These are phyloP conservation scores for Ganoderma lingzhi DNA, from an alignment of 1,284 basidiomycete genomes.

Conservation along the genomic window DNA sequence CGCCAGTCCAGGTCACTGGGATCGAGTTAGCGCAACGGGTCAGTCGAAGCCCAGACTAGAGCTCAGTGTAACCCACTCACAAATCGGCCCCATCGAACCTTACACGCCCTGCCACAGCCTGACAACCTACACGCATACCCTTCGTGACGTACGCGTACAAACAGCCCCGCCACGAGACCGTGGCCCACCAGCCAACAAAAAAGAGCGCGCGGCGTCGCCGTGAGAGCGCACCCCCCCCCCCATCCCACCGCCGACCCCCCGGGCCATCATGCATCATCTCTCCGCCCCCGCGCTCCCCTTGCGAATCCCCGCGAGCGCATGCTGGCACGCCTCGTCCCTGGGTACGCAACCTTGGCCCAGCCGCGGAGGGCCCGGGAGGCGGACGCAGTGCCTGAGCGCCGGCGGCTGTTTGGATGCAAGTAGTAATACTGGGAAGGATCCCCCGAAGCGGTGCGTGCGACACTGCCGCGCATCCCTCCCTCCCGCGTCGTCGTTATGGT, in stretches of 20 bases:
- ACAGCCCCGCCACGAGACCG: background rate
- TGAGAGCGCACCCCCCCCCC: background rate
- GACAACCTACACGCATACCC: background rate
- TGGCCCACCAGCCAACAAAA: background rate
- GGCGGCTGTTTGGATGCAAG: background rate
- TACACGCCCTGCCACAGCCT: background rate
- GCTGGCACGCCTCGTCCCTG: background rate
- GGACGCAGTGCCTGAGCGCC: background rate
- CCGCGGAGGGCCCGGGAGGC: background rate
- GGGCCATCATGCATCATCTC: conserved; percentile 2
- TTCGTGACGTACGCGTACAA: background rate
- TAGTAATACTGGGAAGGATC: background rate
- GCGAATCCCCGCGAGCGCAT: conserved; percentile 1
- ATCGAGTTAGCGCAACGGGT: background rate
- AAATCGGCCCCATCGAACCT: background rate
- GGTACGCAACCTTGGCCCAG: background rate
- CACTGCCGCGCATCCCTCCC: background rate
- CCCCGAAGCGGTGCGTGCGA: conserved; percentile 4
- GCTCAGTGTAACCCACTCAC: background rate
- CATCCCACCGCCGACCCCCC: background rate
- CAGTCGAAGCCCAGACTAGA: background rate
- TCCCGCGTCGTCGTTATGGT: background rate
- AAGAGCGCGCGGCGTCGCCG: conserved; percentile 2
- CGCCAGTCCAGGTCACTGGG: too few species aligned
- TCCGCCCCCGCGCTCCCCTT: background rate